Base-by-base conservation (phyloP, 2,329 filamentous ascomycete species). In the Trichoderma aggressivum region DNA sequence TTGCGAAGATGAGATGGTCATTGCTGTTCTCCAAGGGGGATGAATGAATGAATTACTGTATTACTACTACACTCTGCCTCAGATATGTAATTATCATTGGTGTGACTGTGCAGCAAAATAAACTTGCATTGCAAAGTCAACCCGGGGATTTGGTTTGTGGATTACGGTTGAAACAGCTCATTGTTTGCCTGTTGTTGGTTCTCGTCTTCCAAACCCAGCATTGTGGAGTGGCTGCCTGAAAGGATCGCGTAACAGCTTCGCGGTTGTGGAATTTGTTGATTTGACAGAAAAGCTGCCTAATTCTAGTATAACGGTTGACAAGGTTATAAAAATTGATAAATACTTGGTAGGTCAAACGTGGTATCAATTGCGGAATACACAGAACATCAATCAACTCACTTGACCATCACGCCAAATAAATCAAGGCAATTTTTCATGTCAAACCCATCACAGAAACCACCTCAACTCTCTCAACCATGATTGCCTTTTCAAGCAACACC, bases 211-310 rank as follows among this genome's bases (percentile, higher is more conserved):
- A 11, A 16, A 11, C 47, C 36, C 36, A n/a, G 47, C 68, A 7
- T 6, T 39, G 62, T 65, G 62, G 62, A 55, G 62, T 18, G 62
- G 62, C 47, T 65, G 62, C 62, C 62, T 65, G 47, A 8, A 21
- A 26, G 30, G 8, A 65, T 16, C 30, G 47, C 32, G 21, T 39
- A 18, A n/a, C 28, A 32, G 21, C 28, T 21, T 36, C 8, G 30
- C 43, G 39, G 26, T 18, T 34, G n/a, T 30, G 18, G 32, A 47
- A 63, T 8, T 26, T 7, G 36, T 36, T 7, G 16, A 12, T 26
- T 43, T 43, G 10, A 28, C 21, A 8, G 21, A 12, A 24, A 65
- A n/a, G 47, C 50, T 55, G 62, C 62, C 62, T 56, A 55, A 65
- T 56, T n/a, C 8, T 3, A 6, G 4, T 53, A 21, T 11, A 24